Evolutionary conservation across 805 yeast species (phyloP), one percentile per base, ranked within the genome.

Genomic region (Hanseniaspora singularis): DNA sequence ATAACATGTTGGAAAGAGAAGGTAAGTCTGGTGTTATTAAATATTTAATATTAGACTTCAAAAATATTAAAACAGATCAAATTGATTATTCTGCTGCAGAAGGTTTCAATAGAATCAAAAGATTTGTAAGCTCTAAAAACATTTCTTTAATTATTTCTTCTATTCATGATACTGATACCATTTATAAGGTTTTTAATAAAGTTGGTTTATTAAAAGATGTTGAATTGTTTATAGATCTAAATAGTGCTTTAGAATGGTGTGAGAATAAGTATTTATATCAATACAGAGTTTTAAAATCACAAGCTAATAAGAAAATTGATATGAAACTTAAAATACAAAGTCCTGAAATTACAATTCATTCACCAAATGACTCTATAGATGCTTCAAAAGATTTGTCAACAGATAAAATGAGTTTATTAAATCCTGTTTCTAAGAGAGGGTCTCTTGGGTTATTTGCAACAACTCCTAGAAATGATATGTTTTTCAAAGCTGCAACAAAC

Each of bases 81-180:
- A 76, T 92, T 52, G 98, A 92, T 63, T 92, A 83, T 56, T 82
- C 95, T 38, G 96, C 97, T 0, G 95, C 96, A 9, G 97, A 92
- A 62, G 95, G 96, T 0, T 84, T 92, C 60, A 77, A 87, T 54
- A 70, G 96, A 55, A 81, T 92, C 51, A 77, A 84, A 59, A 80
- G 94, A 52, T 72, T 88, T 55, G 67, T 86, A 15, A 74, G 74
- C 50, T 79, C 81, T 18, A 79, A 77, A 51, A 70, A 71, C 44
- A 80, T 89, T 15, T 80, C 75, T 52, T 64, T 92, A 58, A 73
- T 88, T 22, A 71, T 92, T 26, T 79, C 94, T 1, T 84, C 95
- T 1, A 85, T 89, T 24, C 66, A 68, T 10, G 80, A 77, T 36
- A 72, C 76, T 37, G 81, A 79, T 40, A 72, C 72, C 15, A 79